Evolutionary conservation across 1,284 basidiomycete genomes (phyloP).

Genomic region (Amylostereum chailletii): DNA sequence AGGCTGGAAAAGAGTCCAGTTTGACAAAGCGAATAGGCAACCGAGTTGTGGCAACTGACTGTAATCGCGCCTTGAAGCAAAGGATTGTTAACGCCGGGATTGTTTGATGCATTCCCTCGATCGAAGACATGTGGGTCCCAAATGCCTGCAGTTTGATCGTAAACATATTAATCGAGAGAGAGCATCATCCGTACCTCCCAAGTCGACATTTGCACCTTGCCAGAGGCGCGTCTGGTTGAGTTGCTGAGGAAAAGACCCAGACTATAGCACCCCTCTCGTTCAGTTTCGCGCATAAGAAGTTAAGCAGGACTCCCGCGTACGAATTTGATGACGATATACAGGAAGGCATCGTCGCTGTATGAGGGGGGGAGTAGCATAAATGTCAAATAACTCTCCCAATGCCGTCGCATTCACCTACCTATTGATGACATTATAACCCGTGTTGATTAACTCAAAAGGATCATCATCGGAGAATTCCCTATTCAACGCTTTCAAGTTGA

Average conservation of each 20-base stretch:
- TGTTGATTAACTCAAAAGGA: slow-evolving; percentile 18
- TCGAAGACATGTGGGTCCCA: slow-evolving; percentile 25
- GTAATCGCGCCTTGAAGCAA: slow-evolving; percentile 20
- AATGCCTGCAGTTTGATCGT: neutral
- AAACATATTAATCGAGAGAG: too few species aligned
- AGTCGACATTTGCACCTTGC: slow-evolving; percentile 18
- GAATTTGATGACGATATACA: slow-evolving; percentile 25
- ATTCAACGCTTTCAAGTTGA: slow-evolving; percentile 8
- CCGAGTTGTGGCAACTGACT: slow-evolving; percentile 7
- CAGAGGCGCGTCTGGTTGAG: slow-evolving; percentile 20
- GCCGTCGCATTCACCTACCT: slow-evolving; percentile 10
- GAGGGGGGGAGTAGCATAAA: neutral
- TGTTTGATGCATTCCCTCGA: slow-evolving; percentile 19
- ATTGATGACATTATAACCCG: slow-evolving; percentile 22
- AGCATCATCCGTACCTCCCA: slow-evolving; percentile 10
- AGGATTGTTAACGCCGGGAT: slow-evolving; percentile 16
- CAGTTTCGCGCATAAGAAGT: neutral
- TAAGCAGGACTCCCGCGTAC: slow-evolving; percentile 6
- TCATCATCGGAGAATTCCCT: slow-evolving; percentile 27
- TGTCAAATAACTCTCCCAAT: neutral
- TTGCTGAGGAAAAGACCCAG: slow-evolving; percentile 18
- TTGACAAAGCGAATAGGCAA: neutral
- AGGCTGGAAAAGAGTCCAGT: slow-evolving; percentile 10
- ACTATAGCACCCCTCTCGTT: slow-evolving; percentile 3
- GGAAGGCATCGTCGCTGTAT: slow-evolving; percentile 22